Evolutionary conservation across 257 asterid species (phyloP), one percentile per base, ranked within the genome.

Genomic region (Mentha longifolia): DNA sequence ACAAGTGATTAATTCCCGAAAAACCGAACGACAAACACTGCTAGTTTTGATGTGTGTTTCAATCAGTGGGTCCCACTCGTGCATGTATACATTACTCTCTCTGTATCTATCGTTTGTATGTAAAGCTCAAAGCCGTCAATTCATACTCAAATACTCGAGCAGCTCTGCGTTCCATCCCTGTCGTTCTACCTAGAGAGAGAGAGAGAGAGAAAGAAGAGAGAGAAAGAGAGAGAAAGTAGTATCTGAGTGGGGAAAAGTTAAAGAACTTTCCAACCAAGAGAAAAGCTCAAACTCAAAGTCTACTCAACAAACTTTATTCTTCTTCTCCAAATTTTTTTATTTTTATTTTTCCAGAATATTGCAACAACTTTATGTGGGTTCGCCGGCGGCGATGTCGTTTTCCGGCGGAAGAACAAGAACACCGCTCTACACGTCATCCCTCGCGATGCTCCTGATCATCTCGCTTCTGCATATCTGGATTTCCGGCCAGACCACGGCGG

Each of bases 351-450:
- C 19, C 10, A 51, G 25, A 51, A 51, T 16, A 51, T 17, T 4
- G 10, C 8, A 22, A 3, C 58, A 20, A 15, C 35, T 55, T 55
- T 89, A 83, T 84, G 92, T 74, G 82, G 88, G 83, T 76, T 69
- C 75, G 62, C 79, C 84, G 82, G 77, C 84, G 81, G 77, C 78
- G 80, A 87, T 88, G 94, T 78, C 86, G 74, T 79, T 76, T 74
- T 35, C 82, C 89, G 80, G 81, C 71, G 68, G 67, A 68, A 84
- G 77, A 73, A 70, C 47, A 68, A 84, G 77, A 73, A 70, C 47
- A 64, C 80, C 72, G 25, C 75, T 68, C 65, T 30, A 60, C 75
- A 35, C 78, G 6, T 73, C 81, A 20, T 35, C 76, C 13, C 67
- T 70, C 17, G 63, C 64, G 42, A 7, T 77, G 69, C 71, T 83